Evolutionary conservation across 1,139 yeast species (phyloP).

Genomic region (Hyphopichia burtonii): DNA sequence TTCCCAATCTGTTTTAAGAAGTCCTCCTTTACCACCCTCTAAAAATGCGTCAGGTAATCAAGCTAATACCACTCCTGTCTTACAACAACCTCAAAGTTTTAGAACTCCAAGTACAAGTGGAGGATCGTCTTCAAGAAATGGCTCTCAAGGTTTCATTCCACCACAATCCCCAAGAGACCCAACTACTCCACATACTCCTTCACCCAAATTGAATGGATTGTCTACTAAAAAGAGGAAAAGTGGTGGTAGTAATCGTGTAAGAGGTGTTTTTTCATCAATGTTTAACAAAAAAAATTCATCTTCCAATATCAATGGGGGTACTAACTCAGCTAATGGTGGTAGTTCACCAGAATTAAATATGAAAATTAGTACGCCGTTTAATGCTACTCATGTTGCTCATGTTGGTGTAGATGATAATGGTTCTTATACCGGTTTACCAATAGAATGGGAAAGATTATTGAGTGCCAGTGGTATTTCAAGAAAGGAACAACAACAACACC

Average conservation of each 20-base stretch:
- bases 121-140: not conserved
- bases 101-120: slow-evolving; percentile 8
- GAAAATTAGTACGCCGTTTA: slow-evolving; percentile 85
- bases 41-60: slow-evolving; percentile 3
- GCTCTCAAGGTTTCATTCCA: slow-evolving; percentile 5
- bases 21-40: slow-evolving; percentile 16
- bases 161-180: slow-evolving; percentile 26
- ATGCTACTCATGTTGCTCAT: slow-evolving; percentile 88
- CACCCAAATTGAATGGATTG: slow-evolving; percentile 12
- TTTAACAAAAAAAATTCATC: slow-evolving; percentile 24
- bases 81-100: slow-evolving; percentile 19
- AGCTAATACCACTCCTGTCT: slow-evolving; percentile 25
- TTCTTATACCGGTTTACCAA: slow-evolving; percentile 85
- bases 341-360: slow-evolving; percentile 38
- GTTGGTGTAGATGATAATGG: slow-evolving; percentile 91
- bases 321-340: slow-evolving; percentile 6
- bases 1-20: slow-evolving; percentile 24
- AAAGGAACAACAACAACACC: slow-evolving; percentile 84
- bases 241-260: slow-evolving; percentile 36
- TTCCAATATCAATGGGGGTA: not conserved
- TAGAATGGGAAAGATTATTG: slow-evolving; percentile 84
- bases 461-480: slow-evolving; percentile 84
- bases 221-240: slow-evolving; percentile 20
- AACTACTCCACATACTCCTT: slow-evolving; percentile 7
- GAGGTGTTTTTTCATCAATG: slow-evolving; percentile 43